A percentile compares a stretch with the other conserved stretches of the same genome.
These are phyloP conservation scores for Nematocida sp. DNA, from an alignment of 371 early-diverging fungal species.

Conservation along the genomic window DNA sequence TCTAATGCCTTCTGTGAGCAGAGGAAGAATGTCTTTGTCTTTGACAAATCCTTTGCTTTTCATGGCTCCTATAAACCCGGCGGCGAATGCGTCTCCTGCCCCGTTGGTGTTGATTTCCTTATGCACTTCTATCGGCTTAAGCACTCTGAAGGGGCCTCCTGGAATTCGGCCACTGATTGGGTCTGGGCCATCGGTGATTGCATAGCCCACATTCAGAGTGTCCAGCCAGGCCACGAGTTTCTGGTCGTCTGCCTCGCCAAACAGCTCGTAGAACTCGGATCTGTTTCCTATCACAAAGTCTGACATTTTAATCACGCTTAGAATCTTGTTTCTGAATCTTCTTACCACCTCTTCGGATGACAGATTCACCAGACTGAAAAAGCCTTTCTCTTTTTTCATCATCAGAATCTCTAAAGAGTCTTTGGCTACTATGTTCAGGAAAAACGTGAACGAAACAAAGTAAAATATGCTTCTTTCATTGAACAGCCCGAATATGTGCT, in stretches of 20 bases:
- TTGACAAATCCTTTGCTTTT: not conserved
- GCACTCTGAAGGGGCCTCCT: conserved; percentile 18
- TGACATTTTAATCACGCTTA: not conserved
- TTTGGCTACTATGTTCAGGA: conserved; percentile 12
- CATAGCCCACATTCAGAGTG: conserved; percentile 19
- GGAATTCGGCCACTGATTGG: conserved; percentile 26
- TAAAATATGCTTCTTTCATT: conserved; percentile 30
- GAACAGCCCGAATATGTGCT: not conserved
- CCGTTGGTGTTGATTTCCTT: conserved; percentile 17
- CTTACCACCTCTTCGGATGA: conserved; percentile 32
- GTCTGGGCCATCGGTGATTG: conserved; percentile 38
- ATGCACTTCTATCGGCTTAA: not conserved
- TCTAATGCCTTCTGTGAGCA: conserved; percentile 7
- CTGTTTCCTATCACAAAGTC: conserved; percentile 50
- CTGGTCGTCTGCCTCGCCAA: not conserved
- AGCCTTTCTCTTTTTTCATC: conserved; percentile 6
- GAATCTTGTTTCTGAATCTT: not conserved
- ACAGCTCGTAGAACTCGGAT: conserved; percentile 29
- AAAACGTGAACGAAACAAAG: conserved; percentile 45
- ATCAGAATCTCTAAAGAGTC: conserved; percentile 21
- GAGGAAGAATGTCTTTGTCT: conserved; percentile 12
- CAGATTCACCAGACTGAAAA: conserved; percentile 29
- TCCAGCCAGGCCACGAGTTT: conserved; percentile 12
- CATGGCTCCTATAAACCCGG: conserved; percentile 41
- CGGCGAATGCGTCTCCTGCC: conserved; percentile 46